Conservation (phyloP, 2,329 filamentous ascomycete species). For the Conoideocrella luteorostrata region DNA sequence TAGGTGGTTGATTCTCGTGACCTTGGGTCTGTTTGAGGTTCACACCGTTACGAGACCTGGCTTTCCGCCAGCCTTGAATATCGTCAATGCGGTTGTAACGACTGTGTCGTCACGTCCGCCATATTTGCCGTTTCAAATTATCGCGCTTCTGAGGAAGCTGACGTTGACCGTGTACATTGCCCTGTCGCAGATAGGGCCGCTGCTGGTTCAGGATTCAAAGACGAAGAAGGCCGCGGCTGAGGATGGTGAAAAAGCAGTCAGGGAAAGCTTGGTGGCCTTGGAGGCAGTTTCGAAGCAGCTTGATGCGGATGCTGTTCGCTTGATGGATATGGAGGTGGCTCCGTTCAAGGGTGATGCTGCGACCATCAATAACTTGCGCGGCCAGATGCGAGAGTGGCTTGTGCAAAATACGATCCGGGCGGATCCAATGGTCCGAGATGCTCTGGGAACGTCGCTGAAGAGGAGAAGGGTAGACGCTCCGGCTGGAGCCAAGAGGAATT, state of each 20-base stretch:
- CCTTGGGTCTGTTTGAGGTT: constrained; percentile 51
- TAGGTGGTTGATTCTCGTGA: constrained; percentile 53
- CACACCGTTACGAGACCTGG: constrained; percentile 48
- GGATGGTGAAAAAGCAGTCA: constrained; percentile 42
- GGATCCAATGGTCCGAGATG: constrained; percentile 76
- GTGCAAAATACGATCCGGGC: constrained; percentile 77
- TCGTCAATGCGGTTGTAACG: constrained; percentile 39
- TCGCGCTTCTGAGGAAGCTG: constrained; percentile 68
- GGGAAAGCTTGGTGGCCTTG: constrained; percentile 62
- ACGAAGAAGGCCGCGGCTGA: constrained; percentile 19
- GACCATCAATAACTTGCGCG: constrained; percentile 51
- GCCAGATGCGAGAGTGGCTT: constrained; percentile 77
- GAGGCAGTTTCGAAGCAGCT: constrained; percentile 52
- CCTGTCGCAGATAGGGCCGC: constrained; percentile 70
- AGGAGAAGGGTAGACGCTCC: constrained; percentile 57
- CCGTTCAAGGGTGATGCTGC: constrained; percentile 72
- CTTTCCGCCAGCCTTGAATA: constrained; percentile 39
- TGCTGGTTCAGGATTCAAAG: constrained; percentile 42
- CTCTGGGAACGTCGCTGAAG: constrained; percentile 62
- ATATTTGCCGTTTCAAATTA: constrained; percentile 79
- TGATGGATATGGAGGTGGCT: constrained; percentile 72
- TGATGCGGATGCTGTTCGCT: constrained; percentile 61
- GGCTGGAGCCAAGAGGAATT: constrained; percentile 50
- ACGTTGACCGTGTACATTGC: constrained; percentile 77
- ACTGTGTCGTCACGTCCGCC: constrained; percentile 43